A percentile compares a stretch with the other conserved stretches of the same genome.
Evolutionary conservation across 2,329 filamentous ascomycete genomes (phyloP).

Genomic region (Aplosporella prunicola): DNA sequence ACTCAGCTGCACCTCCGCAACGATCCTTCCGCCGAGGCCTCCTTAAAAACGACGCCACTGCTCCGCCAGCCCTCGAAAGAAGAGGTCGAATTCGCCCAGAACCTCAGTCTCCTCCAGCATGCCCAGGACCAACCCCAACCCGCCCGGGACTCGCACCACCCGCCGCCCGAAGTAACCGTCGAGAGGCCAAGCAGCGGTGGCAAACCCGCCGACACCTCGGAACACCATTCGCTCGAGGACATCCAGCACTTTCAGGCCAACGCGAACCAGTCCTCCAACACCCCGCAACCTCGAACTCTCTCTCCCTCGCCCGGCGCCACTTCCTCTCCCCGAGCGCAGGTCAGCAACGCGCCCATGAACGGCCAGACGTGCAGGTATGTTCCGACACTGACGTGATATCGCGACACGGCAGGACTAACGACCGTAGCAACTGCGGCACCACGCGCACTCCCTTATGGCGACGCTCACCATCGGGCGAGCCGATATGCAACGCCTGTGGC

Average conservation of each 20-base stretch:
- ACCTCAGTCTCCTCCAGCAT: slow-evolving; percentile 36
- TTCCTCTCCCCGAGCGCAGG: slow-evolving; percentile 13
- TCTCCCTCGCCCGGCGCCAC: slow-evolving; percentile 7
- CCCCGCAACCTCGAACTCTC: slow-evolving; percentile 2
- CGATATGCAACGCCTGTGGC: slow-evolving; percentile 96
- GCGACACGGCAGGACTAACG: neutral
- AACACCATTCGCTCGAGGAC: slow-evolving; percentile 33
- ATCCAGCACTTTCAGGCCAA: slow-evolving; percentile 21
- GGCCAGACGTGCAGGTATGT: slow-evolving; percentile 65
- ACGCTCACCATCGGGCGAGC: slow-evolving; percentile 82
- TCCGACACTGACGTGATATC: neutral
- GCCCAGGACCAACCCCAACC: slow-evolving; percentile 25
- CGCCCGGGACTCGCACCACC: slow-evolving; percentile 15
- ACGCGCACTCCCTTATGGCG: slow-evolving; percentile 92
- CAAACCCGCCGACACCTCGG: slow-evolving; percentile 22
- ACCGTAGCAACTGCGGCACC: slow-evolving; percentile 78
- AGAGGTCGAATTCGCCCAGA: slow-evolving; percentile 41
- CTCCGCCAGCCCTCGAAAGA: slow-evolving; percentile 38
- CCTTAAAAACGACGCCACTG: slow-evolving; percentile 13
- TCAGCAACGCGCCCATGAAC: slow-evolving; percentile 33
- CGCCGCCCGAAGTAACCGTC: slow-evolving; percentile 1
- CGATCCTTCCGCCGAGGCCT: slow-evolving; percentile 1
- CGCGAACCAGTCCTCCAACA: slow-evolving; percentile 11
- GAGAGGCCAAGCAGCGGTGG: slow-evolving; percentile 10
- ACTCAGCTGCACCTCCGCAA: neutral